These are phyloP conservation scores for Wickerhamomyces bisporus DNA, from an alignment of 805 yeast genomes.

Conservation along the genomic window DNA sequence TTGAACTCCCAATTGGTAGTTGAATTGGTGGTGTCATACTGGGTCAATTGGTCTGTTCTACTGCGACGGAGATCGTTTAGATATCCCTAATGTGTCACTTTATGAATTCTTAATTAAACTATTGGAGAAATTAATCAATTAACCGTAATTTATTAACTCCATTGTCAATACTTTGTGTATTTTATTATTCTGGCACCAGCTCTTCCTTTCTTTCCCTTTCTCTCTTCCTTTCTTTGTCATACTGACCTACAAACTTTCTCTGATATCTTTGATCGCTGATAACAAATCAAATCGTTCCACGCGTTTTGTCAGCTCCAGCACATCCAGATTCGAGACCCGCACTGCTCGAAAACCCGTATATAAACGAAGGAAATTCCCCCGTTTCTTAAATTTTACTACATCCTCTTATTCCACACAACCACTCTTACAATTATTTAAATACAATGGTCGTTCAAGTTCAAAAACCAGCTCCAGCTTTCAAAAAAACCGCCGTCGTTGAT, in stretches of 20 bases:
- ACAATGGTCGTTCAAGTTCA: slow-evolving; percentile 87
- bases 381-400: not conserved
- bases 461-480: slow-evolving; percentile 95
- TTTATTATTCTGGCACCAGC: too few relatives aligned
- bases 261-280: slow-evolving; percentile 8
- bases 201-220: not conserved
- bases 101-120: too few relatives aligned
- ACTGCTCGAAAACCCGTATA: slow-evolving; percentile 2
- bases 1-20: too few relatives aligned
- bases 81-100: too few relatives aligned
- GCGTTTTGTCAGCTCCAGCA: slow-evolving; percentile 16
- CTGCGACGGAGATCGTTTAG: too few relatives aligned
- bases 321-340: slow-evolving; percentile 10
- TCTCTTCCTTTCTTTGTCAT: slow-evolving; percentile 1
- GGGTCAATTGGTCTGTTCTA: too few relatives aligned
- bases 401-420: not conserved
- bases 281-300: slow-evolving; percentile 14
- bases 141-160: too few relatives aligned
- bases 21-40: too few relatives aligned
- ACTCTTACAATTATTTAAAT: not conserved
- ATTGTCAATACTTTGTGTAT: too few relatives aligned
- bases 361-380: not conserved
- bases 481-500: slow-evolving; percentile 94
- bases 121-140: too few relatives aligned
- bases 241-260: too few relatives aligned